Base-by-base conservation (phyloP, 352 stramenopile genomes). In the Phytopythium kandeliae region DNA sequence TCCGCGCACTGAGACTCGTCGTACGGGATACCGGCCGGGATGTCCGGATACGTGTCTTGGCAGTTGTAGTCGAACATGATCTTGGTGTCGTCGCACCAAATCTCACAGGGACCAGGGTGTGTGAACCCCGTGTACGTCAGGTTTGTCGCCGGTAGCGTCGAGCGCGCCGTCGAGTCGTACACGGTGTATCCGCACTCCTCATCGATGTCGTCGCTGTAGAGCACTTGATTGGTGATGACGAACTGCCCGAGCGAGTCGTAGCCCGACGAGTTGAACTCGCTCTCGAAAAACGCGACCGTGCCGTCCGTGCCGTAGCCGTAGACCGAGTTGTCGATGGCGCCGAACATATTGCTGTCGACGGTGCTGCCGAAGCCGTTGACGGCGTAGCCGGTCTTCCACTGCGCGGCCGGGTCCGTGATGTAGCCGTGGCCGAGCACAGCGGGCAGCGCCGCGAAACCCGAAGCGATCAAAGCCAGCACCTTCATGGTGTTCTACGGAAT, bases 61-160 rank as follows among this genome's bases (percentile, higher is more conserved):
- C 71, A 85, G 41, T 85, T 57, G 56, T 65, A 56, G 11, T 76
- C 67, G 46, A n/a, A n/a, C n/a, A n/a, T n/a, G n/a, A n/a, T n/a
- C n/a, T n/a, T n/a, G n/a, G n/a, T n/a, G n/a, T n/a, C 62, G 47
- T 79, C 71, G 38, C 69, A 79, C 69, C 71, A 85, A 19, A 76
- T 56, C 42, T 83, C 71, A 26, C 74, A 85, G 16, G 74, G 74
- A 10, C 69, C 71, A 2, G 68, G 60, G 52, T 83, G 74, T 17
- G 68, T 74, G 67, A 84, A 80, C 2, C 67, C 62, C 17, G 64
- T 63, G 62, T 74, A 63, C 58, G 63, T 77, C 40, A 81, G 43
- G 51, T 66, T 68, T 8, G 36, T 54, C 0, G 64, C 50, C 7
- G 64, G 65, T 46, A 78, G 60, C 37, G 69, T 64, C 25, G 58